Percentiles rank a stretch among this genome's conserved stretches.
Conservation (phyloP, 1,284 basidiomycete species). For the Retiboletus flavoniger region DNA sequence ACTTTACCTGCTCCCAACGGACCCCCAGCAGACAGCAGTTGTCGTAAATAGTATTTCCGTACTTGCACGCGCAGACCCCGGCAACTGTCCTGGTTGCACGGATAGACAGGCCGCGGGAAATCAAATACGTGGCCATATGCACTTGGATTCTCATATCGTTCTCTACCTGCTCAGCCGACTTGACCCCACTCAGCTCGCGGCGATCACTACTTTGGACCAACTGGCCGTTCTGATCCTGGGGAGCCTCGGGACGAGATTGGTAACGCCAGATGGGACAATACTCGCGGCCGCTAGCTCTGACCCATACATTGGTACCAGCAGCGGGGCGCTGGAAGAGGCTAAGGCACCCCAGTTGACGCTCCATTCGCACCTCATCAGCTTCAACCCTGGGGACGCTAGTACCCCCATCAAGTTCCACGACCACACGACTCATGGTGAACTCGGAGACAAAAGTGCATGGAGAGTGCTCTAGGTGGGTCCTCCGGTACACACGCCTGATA, state of each 20-base stretch:
- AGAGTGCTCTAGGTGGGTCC: conserved; percentile 3
- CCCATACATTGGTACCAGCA: not conserved
- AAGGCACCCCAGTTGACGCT: conserved; percentile 10
- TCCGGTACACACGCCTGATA: not conserved
- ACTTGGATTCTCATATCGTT: conserved; percentile 16
- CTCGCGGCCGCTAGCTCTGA: conserved; percentile 5
- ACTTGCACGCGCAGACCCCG: conserved; percentile 9
- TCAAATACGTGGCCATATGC: conserved; percentile 15
- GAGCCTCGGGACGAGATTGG: conserved; percentile 13
- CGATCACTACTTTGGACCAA: conserved; percentile 3
- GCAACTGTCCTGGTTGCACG: conserved; percentile 11
- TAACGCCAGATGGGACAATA: conserved; percentile 16
- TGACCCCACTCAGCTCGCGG: not conserved
- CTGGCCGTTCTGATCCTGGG: conserved; percentile 6
- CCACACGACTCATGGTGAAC: not conserved
- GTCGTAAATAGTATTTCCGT: conserved; percentile 20
- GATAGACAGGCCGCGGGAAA: conserved; percentile 12
- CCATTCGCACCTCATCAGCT: conserved; percentile 6
- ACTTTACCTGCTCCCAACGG: conserved; percentile 11
- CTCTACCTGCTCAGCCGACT: conserved; percentile 12
- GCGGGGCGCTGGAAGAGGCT: not conserved
- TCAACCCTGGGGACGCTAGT: not conserved
- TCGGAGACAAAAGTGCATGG: conserved; percentile 1
- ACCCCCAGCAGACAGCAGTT: not conserved
- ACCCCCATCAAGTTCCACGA: not conserved